Conservation (phyloP, 2,329 filamentous ascomycete species). For the Penicillium sp. region DNA sequence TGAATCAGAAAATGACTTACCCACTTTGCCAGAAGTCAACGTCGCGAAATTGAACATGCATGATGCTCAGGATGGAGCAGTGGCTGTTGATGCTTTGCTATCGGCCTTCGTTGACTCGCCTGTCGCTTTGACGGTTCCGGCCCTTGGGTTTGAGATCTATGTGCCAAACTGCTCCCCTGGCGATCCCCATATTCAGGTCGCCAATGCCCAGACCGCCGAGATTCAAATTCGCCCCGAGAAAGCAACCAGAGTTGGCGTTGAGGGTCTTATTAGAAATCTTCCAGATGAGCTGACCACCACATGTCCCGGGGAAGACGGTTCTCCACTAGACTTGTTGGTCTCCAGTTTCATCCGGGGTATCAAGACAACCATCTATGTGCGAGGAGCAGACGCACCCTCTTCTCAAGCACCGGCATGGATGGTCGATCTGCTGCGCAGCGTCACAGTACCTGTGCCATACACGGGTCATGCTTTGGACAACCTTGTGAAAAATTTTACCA, state of each 20-base stretch:
- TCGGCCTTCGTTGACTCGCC: slow-evolving; percentile 70
- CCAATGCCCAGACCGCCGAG: slow-evolving; percentile 63
- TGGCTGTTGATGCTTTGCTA: slow-evolving; percentile 74
- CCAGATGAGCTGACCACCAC: slow-evolving; percentile 64
- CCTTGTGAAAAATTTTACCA: slow-evolving; percentile 78
- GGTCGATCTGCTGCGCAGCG: slow-evolving; percentile 67
- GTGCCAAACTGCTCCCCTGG: slow-evolving; percentile 70
- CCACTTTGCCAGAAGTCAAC: slow-evolving; percentile 71
- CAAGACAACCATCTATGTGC: slow-evolving; percentile 70
- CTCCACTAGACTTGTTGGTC: slow-evolving; percentile 77
- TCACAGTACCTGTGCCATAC: slow-evolving; percentile 78
- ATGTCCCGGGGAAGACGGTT: slow-evolving; percentile 71
- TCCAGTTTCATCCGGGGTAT: slow-evolving; percentile 75
- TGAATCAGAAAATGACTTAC: slow-evolving; percentile 58
- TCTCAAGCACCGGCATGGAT: slow-evolving; percentile 74
- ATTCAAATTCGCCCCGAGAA: slow-evolving; percentile 63
- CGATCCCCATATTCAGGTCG: slow-evolving; percentile 71
- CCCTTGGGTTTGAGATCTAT: slow-evolving; percentile 76
- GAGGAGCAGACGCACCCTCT: slow-evolving; percentile 4
- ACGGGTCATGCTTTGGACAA: slow-evolving; percentile 75
- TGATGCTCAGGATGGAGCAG: slow-evolving; percentile 62
- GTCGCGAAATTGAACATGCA: slow-evolving; percentile 74
- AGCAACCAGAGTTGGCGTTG: slow-evolving; percentile 62
- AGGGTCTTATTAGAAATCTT: slow-evolving; percentile 65
- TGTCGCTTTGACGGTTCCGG: slow-evolving; percentile 67